Percentiles rank a stretch among this genome's conserved stretches.
phyloP scores from a whole-genome alignment of 108 stramenopile genomes.

The Licmophora abbreviata region DNA sequence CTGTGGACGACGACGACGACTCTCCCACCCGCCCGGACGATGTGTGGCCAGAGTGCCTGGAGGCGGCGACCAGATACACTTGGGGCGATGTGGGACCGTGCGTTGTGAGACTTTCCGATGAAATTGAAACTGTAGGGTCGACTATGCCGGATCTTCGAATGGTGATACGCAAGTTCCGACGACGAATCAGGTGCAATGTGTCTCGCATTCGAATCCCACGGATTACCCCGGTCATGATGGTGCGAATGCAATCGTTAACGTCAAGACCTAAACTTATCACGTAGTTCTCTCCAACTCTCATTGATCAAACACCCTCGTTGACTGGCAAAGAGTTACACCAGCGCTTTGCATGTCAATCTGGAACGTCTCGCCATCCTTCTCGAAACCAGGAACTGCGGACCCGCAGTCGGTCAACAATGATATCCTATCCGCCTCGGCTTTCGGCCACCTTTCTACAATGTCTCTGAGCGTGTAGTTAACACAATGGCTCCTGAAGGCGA shows the following conservation, averaged over 20 bases:
- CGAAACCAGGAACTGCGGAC: slow-evolving; percentile 83
- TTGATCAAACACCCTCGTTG: too few relatives aligned
- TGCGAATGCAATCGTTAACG: too few relatives aligned
- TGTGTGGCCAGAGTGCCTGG: slow-evolving; percentile 9
- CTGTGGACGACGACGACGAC: too few relatives aligned
- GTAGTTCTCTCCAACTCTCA: too few relatives aligned
- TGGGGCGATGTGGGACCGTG: slow-evolving; percentile 7
- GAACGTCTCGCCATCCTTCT: slow-evolving; percentile 52
- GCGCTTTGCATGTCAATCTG: slow-evolving; percentile 45
- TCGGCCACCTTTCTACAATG: slow-evolving; percentile 54
- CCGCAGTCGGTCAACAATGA: slow-evolving; percentile 68
- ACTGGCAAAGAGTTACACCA: slow-evolving; percentile 34
- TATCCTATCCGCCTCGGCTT: slow-evolving; percentile 34
- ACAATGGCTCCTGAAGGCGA: slow-evolving; percentile 88
- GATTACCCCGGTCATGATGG: slow-evolving; percentile 4
- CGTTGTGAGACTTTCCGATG: slow-evolving; percentile 4
- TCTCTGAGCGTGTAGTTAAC: slow-evolving; percentile 84
- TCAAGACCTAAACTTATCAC: too few relatives aligned
- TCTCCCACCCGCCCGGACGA: too few relatives aligned
- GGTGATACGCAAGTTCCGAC: slow-evolving; percentile 11
- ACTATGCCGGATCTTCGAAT: slow-evolving; percentile 7
- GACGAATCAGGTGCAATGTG: slow-evolving; percentile 2
- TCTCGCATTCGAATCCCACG: slow-evolving; percentile 8
- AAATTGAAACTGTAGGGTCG: slow-evolving; percentile 6
- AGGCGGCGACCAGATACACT: slow-evolving; percentile 6